A percentile compares a stretch with the other conserved stretches of the same genome.
These are phyloP conservation scores for Laetiporus sulphureus DNA, from an alignment of 1,284 basidiomycete genomes.

Conservation along the genomic window DNA sequence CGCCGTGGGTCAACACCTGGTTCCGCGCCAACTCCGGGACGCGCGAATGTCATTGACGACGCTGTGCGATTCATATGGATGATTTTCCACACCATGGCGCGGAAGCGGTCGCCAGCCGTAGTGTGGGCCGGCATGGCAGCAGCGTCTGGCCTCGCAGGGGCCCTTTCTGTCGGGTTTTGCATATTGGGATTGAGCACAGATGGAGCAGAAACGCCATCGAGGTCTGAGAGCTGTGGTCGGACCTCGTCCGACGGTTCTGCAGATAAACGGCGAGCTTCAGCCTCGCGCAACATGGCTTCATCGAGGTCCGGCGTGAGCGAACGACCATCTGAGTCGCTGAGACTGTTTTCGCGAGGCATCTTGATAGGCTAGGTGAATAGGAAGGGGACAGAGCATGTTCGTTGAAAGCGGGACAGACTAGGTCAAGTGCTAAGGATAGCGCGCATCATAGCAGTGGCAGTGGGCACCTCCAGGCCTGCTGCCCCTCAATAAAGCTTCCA, in stretches of 20 bases:
- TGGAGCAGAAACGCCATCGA: slow-evolving; percentile 9
- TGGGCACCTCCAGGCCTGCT: too few species aligned
- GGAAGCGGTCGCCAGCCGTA: slow-evolving; percentile 42
- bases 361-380: neutral
- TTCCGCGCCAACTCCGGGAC: slow-evolving; percentile 44
- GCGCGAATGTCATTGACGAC: slow-evolving; percentile 34
- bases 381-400: too few species aligned
- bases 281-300: slow-evolving; percentile 16
- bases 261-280: neutral
- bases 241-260: neutral
- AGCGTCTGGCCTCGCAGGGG: neutral
- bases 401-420: neutral
- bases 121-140: slow-evolving; percentile 9
- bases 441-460: too few species aligned
- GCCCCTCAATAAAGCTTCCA: too few species aligned
- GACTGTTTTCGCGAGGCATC: slow-evolving; percentile 55
- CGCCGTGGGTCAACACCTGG: slow-evolving; percentile 57
- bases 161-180: neutral
- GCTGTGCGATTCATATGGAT: slow-evolving; percentile 47
- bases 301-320: slow-evolving; percentile 50
- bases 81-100: slow-evolving; percentile 43
- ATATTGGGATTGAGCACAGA: neutral
- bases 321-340: slow-evolving; percentile 49
- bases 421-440: too few species aligned
- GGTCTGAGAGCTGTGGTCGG: neutral